phyloP scores from a whole-genome alignment of 768 basidiomycete genomes.

The Boletus rubroflammeus region DNA sequence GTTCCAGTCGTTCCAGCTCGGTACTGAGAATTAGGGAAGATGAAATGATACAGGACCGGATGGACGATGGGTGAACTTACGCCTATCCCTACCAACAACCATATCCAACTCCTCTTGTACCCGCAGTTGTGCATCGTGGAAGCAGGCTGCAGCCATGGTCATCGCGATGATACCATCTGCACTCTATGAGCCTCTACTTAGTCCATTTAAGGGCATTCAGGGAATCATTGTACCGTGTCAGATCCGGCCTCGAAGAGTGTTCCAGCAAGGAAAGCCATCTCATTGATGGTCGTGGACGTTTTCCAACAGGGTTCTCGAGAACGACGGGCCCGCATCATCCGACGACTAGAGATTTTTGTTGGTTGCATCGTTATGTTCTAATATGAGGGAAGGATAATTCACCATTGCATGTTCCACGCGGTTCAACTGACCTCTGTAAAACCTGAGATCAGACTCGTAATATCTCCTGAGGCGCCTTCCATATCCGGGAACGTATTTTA shows the following conservation, averaged over 20 bases:
- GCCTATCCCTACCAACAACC: constrained; percentile 42
- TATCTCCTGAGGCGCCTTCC: constrained; percentile 48
- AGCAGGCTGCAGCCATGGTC: constrained; percentile 51
- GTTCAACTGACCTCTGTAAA: constrained; percentile 49
- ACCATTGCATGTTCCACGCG: constrained; percentile 46
- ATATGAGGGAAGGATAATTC: neutral
- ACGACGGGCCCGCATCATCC: constrained; percentile 29
- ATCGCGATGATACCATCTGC: constrained; percentile 33
- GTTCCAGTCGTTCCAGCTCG: constrained; percentile 33
- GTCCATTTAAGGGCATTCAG: neutral
- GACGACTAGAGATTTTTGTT: constrained; percentile 4
- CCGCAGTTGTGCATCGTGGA: constrained; percentile 45
- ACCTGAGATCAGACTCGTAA: constrained; percentile 45
- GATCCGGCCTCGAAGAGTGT: constrained; percentile 60
- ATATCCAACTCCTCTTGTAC: constrained; percentile 53
- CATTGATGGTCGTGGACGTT: constrained; percentile 43
- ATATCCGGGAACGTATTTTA: constrained; percentile 55
- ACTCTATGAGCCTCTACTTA: neutral
- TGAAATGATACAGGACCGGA: neutral
- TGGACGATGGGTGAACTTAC: constrained; percentile 6
- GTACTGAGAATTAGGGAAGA: constrained; percentile 23
- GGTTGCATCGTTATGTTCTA: neutral
- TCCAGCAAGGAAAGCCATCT: constrained; percentile 57
- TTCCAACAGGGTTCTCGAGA: constrained; percentile 53
- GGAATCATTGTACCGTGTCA: constrained; percentile 39